A percentile compares a stretch with the other conserved stretches of the same genome.
Conservation (phyloP, 352 stramenopile species). For the Phytophthora idaei region DNA sequence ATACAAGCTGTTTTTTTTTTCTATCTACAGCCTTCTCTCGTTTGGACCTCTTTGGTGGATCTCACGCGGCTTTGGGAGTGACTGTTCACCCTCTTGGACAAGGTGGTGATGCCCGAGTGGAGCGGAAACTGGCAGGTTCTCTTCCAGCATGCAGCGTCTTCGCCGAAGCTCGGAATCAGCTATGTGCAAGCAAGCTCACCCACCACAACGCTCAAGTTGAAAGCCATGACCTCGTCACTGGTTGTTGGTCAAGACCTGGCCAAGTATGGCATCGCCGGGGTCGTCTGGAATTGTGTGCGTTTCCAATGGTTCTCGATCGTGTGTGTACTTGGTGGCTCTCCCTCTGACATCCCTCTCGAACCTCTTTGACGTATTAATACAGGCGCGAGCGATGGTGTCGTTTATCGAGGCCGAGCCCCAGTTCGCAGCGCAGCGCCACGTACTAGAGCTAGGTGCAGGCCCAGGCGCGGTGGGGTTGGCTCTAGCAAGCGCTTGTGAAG, state of each 20-base stretch:
- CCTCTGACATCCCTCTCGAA: constrained; percentile 12
- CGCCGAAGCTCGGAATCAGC: constrained; percentile 56
- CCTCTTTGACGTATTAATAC: constrained; percentile 1
- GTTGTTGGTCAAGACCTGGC: constrained; percentile 54
- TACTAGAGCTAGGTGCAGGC: constrained; percentile 66
- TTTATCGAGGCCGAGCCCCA: constrained; percentile 44
- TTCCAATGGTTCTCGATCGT: background rate
- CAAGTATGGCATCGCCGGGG: constrained; percentile 58
- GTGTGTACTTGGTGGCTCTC: constrained; percentile 8
- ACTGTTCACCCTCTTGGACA: constrained; percentile 17
- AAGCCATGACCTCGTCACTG: constrained; percentile 8
- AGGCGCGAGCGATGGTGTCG: constrained; percentile 53
- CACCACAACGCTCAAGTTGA: constrained; percentile 33
- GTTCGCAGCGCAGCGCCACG: constrained; percentile 34
- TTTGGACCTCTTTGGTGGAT: background rate
- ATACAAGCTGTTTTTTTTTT: constrained; percentile 35
- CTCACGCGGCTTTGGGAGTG: constrained; percentile 1
- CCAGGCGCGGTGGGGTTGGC: constrained; percentile 59
- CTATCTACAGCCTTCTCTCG: background rate
- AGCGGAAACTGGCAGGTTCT: constrained; percentile 40
- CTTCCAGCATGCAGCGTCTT: constrained; percentile 23
- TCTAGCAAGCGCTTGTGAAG: constrained; percentile 25
- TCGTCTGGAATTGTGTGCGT: constrained; percentile 81
- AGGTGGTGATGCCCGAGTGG: constrained; percentile 18
- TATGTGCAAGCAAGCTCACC: constrained; percentile 62